Evolutionary conservation across 2,329 filamentous ascomycete species (phyloP), one percentile per base, ranked within the genome.

Genomic region (Stagonosporopsis vannaccii): DNA sequence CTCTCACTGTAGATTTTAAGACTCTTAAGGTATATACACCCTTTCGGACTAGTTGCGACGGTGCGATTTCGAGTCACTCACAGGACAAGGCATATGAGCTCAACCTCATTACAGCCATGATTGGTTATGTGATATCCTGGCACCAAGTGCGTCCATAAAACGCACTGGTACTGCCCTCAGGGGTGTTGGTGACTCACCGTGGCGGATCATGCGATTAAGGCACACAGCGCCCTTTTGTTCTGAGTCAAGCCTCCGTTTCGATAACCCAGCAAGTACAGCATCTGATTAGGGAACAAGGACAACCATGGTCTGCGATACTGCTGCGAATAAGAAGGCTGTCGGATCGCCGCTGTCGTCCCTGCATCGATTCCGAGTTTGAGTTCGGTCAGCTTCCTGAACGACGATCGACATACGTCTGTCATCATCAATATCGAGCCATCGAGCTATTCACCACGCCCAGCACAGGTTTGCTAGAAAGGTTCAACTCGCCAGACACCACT

Each of bases 221-320:
- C 45, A 26, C 9, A 39, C 41, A 25, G 33, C 53, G 53, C 53
- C 53, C 53, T 56, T 56, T 56, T 42, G 25, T 51, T 51, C 30
- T 56, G 36, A 46, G 46, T 51, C 53, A 56, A 30, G n/a, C 17
- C 26, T 36, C 30, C 9, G 12, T 26, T 12, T 17, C 20, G 7
- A 32, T 26, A 32, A 33, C n/a, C 7, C 22, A 19, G 5, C 30
- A 39, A 23, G 8, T 8, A 25, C 26, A 37, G 39, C n/a, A 36
- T 36, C 12, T 17, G 25, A 22, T 19, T 25, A 13, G 9, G n/a
- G 17, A 17, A 22, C 1, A 22, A n/a, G 1, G n/a, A 6, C 22
- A 22, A 20, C 1, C 17, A 32, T 17, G 8, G 17, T 19, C 11
- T 32, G 33, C n/a, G 22, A 8, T 3, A 33, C 12, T 1, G 7